These are phyloP conservation scores for Alternaria triticina DNA, from an alignment of 2,329 filamentous ascomycete species.

Conservation along the genomic window DNA sequence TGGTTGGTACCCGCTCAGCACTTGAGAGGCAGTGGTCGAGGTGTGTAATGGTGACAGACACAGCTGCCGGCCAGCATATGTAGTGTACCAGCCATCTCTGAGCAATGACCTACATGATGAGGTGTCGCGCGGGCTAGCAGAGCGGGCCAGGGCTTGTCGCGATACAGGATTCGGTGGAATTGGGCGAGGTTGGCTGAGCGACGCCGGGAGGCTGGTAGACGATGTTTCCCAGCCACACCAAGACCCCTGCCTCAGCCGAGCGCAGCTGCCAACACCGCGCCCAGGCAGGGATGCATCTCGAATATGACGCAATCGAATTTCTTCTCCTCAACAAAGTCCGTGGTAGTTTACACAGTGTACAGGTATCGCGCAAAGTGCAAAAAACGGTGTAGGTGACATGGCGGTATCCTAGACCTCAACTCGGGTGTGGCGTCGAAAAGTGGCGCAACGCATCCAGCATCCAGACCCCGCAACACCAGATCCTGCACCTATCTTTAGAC, in stretches of 20 bases:
- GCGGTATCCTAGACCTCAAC: background rate
- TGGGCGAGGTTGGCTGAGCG: constrained; percentile 42
- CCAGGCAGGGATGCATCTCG: background rate
- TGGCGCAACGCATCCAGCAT: background rate
- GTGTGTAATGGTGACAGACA: constrained; percentile 29
- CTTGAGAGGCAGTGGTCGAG: constrained; percentile 26
- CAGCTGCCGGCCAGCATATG: constrained; percentile 27
- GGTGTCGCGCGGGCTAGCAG: constrained; percentile 23
- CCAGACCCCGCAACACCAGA: background rate
- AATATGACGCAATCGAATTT: constrained; percentile 10
- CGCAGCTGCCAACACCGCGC: constrained; percentile 14
- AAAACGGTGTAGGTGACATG: background rate
- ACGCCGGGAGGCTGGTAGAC: constrained; percentile 32
- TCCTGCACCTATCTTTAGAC: constrained; percentile 2
- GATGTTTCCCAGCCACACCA: constrained; percentile 33
- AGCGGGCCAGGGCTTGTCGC: constrained; percentile 25
- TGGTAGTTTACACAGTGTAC: background rate
- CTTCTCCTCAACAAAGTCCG: background rate
- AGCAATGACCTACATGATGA: constrained; percentile 35
- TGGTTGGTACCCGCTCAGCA: constrained; percentile 25
- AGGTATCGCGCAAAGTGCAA: background rate
- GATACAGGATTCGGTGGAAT: constrained; percentile 39
- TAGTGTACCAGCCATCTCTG: constrained; percentile 45
- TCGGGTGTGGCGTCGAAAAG: background rate
- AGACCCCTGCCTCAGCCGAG: constrained; percentile 8